A percentile compares a stretch with the other conserved stretches of the same genome.
Evolutionary conservation across 345 rosid species (phyloP).

Genomic region (Populus pruinosa): DNA sequence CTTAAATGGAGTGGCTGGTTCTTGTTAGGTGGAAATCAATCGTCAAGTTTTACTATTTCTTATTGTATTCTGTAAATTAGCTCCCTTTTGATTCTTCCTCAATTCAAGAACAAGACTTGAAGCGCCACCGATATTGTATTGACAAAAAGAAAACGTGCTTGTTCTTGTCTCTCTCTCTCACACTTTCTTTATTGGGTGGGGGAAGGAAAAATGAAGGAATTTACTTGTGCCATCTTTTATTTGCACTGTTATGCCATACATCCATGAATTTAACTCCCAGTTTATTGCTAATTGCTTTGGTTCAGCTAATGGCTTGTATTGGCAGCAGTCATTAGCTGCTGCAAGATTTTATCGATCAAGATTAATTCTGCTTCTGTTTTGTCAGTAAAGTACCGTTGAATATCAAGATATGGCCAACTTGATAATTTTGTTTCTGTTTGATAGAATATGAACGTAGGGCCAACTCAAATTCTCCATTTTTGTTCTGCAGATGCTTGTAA

Average conservation of each 20-base stretch:
- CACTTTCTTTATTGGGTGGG: neutral
- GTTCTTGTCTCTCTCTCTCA: neutral
- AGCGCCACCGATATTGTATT: neutral
- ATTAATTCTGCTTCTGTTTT: neutral
- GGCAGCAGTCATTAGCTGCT: neutral
- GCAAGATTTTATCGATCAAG: neutral
- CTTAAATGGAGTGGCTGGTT: conserved; percentile 53
- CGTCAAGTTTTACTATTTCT: conserved; percentile 18
- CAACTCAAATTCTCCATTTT: neutral
- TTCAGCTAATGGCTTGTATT: neutral
- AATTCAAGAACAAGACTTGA: neutral
- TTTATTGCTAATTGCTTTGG: neutral
- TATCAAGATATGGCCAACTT: too few species aligned
- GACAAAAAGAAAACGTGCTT: neutral
- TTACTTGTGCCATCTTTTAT: neutral
- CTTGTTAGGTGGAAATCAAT: conserved; percentile 69
- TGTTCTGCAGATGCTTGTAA: neutral
- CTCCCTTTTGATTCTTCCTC: neutral
- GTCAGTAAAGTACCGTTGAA: neutral
- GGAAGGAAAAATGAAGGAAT: too few species aligned
- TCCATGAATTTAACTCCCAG: neutral
- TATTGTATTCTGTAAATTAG: neutral
- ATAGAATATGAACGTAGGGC: neutral
- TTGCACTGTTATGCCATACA: neutral
- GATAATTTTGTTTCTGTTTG: neutral